phyloP scores from a whole-genome alignment of 148 eudicot species.

The Vaccinium darrowii region DNA sequence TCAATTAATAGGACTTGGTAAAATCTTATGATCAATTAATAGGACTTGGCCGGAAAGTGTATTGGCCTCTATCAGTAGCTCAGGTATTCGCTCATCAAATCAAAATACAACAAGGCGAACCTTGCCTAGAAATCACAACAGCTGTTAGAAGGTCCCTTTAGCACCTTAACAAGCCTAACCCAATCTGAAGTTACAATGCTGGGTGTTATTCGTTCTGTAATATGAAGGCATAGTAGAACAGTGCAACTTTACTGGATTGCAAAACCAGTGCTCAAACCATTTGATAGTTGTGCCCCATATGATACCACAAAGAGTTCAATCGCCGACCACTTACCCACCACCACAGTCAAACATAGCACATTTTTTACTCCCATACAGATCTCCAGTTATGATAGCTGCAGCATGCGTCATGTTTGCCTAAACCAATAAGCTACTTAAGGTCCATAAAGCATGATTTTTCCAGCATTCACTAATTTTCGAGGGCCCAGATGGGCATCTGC shows the following conservation, averaged over 20 bases:
- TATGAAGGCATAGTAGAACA: neutral
- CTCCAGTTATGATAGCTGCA: neutral
- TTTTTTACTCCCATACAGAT: neutral
- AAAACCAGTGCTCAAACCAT: neutral
- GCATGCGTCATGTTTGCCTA: neutral
- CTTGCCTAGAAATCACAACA: neutral
- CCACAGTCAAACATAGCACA: neutral
- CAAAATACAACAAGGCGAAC: neutral
- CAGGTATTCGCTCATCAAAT: neutral
- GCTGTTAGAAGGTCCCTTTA: neutral
- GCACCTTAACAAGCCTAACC: neutral
- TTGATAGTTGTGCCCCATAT: neutral
- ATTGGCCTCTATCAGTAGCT: neutral
- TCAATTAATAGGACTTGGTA: too few relatives aligned
- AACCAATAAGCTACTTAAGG: neutral
- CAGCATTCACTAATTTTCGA: neutral
- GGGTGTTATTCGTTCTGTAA: too few relatives aligned
- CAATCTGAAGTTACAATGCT: neutral
- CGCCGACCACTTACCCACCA: neutral
- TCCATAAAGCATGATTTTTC: slow-evolving; percentile 1
- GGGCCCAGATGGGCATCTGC: neutral
- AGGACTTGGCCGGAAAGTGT: neutral
- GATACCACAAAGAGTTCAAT: neutral
- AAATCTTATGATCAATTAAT: neutral
- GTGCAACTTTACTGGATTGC: neutral